phyloP scores from a whole-genome alignment of 306 rosid genomes.

The Myrica gale region DNA sequence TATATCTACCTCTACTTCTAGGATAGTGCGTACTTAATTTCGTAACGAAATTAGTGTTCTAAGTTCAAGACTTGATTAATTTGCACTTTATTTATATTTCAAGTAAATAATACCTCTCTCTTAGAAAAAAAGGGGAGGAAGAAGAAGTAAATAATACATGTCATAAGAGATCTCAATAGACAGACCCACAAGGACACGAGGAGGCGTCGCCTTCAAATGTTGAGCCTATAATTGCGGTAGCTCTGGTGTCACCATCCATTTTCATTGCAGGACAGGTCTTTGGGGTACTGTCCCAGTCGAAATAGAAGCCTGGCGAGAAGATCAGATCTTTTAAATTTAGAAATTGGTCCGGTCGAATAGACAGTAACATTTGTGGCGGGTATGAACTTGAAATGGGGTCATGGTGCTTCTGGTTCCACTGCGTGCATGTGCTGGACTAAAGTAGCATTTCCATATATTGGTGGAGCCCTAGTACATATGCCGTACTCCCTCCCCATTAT shows the following conservation, averaged over 20 bases:
- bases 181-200: constrained; percentile 12
- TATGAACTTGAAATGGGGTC: constrained; percentile 21
- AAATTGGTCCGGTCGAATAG: constrained; percentile 24
- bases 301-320: constrained; percentile 34
- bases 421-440: constrained; percentile 17
- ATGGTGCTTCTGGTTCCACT: constrained; percentile 28
- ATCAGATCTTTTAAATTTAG: constrained; percentile 34
- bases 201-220: constrained; percentile 17
- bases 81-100: too few species aligned
- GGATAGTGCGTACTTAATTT: too few species aligned
- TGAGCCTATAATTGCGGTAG: constrained; percentile 34
- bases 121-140: background rate
- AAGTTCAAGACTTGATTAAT: too few species aligned
- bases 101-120: too few species aligned
- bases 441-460: constrained; percentile 8
- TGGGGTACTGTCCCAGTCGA: constrained; percentile 22
- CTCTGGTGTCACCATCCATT: constrained; percentile 41
- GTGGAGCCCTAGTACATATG: constrained; percentile 37
- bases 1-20: too few species aligned
- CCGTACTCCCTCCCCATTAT: constrained; percentile 19
- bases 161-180: background rate
- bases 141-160: background rate
- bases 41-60: too few species aligned
- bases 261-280: constrained; percentile 20
- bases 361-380: constrained; percentile 30